Conservation (phyloP, 2,329 filamentous ascomycete genomes). For the Epichloe sp. region DNA sequence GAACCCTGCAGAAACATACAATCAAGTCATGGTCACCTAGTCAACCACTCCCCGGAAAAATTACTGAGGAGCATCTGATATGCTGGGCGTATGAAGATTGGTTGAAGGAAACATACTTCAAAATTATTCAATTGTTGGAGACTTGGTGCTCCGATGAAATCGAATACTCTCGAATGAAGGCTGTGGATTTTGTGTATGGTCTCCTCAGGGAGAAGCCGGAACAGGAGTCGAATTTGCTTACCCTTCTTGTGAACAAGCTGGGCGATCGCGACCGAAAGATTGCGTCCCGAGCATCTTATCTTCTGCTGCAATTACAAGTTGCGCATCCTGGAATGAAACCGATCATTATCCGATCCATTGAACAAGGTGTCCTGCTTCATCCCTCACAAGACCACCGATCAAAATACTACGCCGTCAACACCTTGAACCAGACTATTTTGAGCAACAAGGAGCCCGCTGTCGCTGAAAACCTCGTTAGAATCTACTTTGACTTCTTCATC, state of each 20-base stretch:
- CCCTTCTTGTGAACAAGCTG: slow-evolving; percentile 88
- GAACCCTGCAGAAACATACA: slow-evolving; percentile 50
- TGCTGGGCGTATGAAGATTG: slow-evolving; percentile 90
- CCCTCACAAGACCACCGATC: slow-evolving; percentile 78
- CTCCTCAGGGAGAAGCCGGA: slow-evolving; percentile 91
- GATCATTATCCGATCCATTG: slow-evolving; percentile 71
- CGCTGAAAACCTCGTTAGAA: slow-evolving; percentile 68
- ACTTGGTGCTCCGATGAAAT: slow-evolving; percentile 92
- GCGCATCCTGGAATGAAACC: slow-evolving; percentile 89
- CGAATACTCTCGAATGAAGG: slow-evolving; percentile 77
- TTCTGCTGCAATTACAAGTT: slow-evolving; percentile 81
- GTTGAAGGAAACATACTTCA: slow-evolving; percentile 88
- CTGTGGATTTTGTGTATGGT: slow-evolving; percentile 83
- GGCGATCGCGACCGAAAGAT: slow-evolving; percentile 94
- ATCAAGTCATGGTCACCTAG: slow-evolving; percentile 49
- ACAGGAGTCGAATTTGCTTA: slow-evolving; percentile 86
- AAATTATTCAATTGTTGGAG: slow-evolving; percentile 82
- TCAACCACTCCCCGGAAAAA: slow-evolving; percentile 58
- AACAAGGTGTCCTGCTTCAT: slow-evolving; percentile 76
- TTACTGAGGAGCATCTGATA: slow-evolving; percentile 68
- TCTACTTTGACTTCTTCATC: slow-evolving; percentile 88
- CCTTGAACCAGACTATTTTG: slow-evolving; percentile 89
- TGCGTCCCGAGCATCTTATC: slow-evolving; percentile 80
- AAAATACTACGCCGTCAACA: slow-evolving; percentile 93
- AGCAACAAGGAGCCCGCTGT: slow-evolving; percentile 71